Base-by-base conservation (phyloP, 306 rosid species). In the Parietaria judaica region DNA sequence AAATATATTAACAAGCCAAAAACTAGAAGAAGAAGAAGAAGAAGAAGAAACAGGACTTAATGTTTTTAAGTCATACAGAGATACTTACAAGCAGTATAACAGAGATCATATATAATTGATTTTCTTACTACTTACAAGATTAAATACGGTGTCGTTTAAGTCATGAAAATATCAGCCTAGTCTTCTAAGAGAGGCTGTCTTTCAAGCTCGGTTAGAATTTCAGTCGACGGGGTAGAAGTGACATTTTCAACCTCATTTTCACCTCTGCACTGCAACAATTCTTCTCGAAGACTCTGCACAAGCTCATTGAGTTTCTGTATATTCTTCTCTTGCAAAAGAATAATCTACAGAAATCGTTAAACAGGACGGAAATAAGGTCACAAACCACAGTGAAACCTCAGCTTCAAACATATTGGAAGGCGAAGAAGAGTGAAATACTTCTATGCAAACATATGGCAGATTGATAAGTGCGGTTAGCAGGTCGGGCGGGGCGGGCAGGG, bases 241-340 rank as follows among this genome's bases (percentile, higher is more conserved):
- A 54, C 56, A 71, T 79, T 71, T 60, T 34, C 75, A 14, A 61
- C 56, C 60, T 74, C 78, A 36, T 52, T 69, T 68, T 66, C 82
- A 56, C 66, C 80, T 71, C 64, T 79, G 67, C 88, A 79, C 48
- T 76, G 78, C 57, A 58, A 57, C 63, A 76, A 67, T 49, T 83
- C 72, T 60, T 77, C 79, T 56, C 69, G 68, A 50, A 79, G 88
- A 69, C 76, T 79, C 49, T 16, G 83, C 61, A 74, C 79, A 16
- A 74, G 74, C 73, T 77, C 88, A 51, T 76, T 77, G 49, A 83
- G 80, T 72, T 74, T 79, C 68, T 69, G 83, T 65, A 83, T 79
- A 69, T 71, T 79, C 70, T 60, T 83, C 79, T 83, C 83, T 58
- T 83, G 88, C n/a, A 85, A 83, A n/a, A 83, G 85, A 50, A 83